Evolutionary conservation across 768 basidiomycete genomes (phyloP), one percentile per base, ranked within the genome.

Genomic region (Agrocybe pediades): DNA sequence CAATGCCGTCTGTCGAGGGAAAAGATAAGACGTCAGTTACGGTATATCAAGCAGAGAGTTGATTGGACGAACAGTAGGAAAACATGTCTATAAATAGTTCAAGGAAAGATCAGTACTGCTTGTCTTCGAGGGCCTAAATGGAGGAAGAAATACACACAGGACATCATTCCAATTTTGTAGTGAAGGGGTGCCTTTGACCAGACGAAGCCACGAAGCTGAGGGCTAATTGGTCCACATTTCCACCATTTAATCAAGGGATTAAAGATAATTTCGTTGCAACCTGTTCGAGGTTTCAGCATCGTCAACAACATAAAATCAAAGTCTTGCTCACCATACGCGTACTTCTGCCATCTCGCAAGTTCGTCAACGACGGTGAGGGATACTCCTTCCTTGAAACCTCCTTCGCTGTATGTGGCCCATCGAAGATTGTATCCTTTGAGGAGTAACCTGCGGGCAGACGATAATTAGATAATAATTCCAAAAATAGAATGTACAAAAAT

Each of bases 301-400:
- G 11, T 1, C 15, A 46, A 27, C 15, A 45, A 45, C 6, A 19
- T 45, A 43, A 42, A 53, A 29, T 27, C 36, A 24, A 33, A 19
- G 45, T 3, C 20, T 9, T 25, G 65, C 69, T 45, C 44, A 77
- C 78, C 80, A 70, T 80, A 82, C 2, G 79, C 78, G 53, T 80
- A 80, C 57, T 95, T 96, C 60, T 95, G 91, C 94, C 94, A 95
- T 9, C 94, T 71, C 43, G 92, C 92, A 17, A 96, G 69, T 68
- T 96, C 94, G 68, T 96, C 93, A 23, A 92, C 91, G 52, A 86
- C 82, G 0, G 92, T 93, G 44, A 95, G 72, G 4, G 85, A 87
- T 19, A 95, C 93, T 51, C 93, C 93, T 64, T 95, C 93, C 73
- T 95, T 89, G 71, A 95, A 95, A 6, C 84, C 88, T 29, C 91